Percentiles rank a stretch among this genome's conserved stretches.
Conservation (phyloP, 2,329 filamentous ascomycete species). For the Hymenoscyphus albidus region DNA sequence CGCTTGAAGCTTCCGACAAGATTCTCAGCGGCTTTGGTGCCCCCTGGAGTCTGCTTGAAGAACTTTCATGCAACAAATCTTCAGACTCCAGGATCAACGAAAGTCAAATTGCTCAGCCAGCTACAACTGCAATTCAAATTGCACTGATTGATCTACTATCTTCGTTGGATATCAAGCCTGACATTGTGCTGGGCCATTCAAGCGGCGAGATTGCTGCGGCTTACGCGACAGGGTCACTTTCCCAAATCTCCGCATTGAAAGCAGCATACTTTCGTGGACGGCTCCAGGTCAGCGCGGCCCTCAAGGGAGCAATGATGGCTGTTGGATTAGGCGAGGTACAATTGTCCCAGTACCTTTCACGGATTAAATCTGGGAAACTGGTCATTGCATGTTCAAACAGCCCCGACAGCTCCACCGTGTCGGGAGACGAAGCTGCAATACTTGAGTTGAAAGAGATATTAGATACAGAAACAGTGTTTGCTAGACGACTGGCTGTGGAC, state of each 20-base stretch:
- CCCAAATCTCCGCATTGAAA: conserved; percentile 22
- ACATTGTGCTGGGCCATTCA: conserved; percentile 44
- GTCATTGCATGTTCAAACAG: conserved; percentile 35
- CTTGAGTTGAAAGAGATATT: conserved; percentile 10
- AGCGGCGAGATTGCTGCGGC: conserved; percentile 44
- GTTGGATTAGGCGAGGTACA: conserved; percentile 37
- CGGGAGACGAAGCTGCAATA: conserved; percentile 20
- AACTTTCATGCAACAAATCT: conserved; percentile 28
- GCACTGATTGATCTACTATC: conserved; percentile 42
- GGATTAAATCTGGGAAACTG: conserved; percentile 13
- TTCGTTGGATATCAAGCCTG: conserved; percentile 41
- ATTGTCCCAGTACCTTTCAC: conserved; percentile 7
- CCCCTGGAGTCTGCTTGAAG: conserved; percentile 10
- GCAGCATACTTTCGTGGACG: conserved; percentile 27
- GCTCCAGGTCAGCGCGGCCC: conserved; percentile 27
- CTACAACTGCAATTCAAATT: conserved; percentile 47
- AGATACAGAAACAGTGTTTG: conserved; percentile 29
- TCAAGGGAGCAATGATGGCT: conserved; percentile 46
- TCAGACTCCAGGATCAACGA: conserved; percentile 35
- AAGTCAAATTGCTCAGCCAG: conserved; percentile 43
- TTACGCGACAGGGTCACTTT: conserved; percentile 28
- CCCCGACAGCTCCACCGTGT: conserved; percentile 23
- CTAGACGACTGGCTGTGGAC: conserved; percentile 35
- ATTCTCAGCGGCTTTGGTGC: conserved; percentile 2
- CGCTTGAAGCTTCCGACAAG: neutral